Conservation (phyloP, 2,329 filamentous ascomycete species). For the Stemphylium vesicarium region DNA sequence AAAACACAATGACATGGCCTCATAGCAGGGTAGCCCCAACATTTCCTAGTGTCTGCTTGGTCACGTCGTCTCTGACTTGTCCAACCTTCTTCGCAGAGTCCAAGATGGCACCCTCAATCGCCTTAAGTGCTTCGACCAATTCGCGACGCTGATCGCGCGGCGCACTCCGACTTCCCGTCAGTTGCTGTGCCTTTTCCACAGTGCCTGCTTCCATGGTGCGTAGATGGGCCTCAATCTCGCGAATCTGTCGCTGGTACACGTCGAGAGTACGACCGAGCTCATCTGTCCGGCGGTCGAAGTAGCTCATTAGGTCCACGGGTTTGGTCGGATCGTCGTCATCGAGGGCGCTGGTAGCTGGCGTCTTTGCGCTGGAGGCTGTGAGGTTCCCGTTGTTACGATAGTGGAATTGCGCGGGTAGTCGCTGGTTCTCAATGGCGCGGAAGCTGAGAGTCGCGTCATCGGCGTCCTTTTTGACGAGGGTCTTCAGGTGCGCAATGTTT, state of each 20-base stretch:
- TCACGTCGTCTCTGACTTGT: constrained; percentile 55
- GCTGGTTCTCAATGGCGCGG: constrained; percentile 75
- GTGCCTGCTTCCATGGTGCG: constrained; percentile 56
- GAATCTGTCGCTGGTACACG: constrained; percentile 51
- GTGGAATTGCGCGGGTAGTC: constrained; percentile 70
- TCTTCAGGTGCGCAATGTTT: constrained; percentile 64
- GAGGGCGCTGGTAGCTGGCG: constrained; percentile 32
- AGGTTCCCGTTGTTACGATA: constrained; percentile 54
- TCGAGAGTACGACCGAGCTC: constrained; percentile 50
- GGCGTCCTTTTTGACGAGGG: constrained; percentile 68
- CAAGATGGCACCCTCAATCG: constrained; percentile 58
- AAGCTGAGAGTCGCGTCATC: constrained; percentile 74
- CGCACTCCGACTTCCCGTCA: constrained; percentile 45
- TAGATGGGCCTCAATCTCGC: constrained; percentile 57
- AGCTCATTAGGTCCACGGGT: constrained; percentile 54
- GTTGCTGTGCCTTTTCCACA: constrained; percentile 51
- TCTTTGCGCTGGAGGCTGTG: constrained; percentile 37
- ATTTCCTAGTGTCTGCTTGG: constrained; percentile 50
- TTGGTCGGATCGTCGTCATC: constrained; percentile 49
- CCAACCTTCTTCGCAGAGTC: constrained; percentile 57
- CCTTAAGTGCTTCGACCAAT: constrained; percentile 54
- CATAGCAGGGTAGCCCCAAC: constrained; percentile 41
- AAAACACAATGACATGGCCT: background rate
- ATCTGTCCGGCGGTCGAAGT: constrained; percentile 52
- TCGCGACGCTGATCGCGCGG: constrained; percentile 51